A percentile compares a stretch with the other conserved stretches of the same genome.
Evolutionary conservation across 805 yeast genomes (phyloP).

Genomic region (Jamesozyma spencerorum): DNA sequence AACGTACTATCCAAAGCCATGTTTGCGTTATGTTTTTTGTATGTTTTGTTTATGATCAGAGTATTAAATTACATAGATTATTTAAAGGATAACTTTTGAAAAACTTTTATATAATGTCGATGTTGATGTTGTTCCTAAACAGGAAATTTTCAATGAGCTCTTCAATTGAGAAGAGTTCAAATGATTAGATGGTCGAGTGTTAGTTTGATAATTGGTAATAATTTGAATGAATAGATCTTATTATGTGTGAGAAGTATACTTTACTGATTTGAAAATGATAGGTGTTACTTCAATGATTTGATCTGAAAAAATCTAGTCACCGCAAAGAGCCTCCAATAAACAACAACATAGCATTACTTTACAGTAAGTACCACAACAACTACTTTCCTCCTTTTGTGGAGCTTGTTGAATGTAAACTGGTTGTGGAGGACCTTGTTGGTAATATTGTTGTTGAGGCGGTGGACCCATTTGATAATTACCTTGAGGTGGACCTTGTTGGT

Average conservation of each 20-base stretch:
- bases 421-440: conserved; percentile 23
- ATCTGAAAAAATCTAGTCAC: conserved; percentile 2
- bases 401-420: conserved; percentile 26
- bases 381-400: conserved; percentile 17
- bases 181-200: no score
- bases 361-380: conserved; percentile 26
- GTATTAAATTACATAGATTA: no score
- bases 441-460: conserved; percentile 17
- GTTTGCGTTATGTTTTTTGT: background rate
- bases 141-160: background rate
- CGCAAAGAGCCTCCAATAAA: conserved; percentile 21
- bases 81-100: no score
- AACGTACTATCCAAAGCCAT: conserved; percentile 35
- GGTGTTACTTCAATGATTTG: no score
- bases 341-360: conserved; percentile 28
- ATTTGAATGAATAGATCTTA: no score
- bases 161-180: no score
- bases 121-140: no score
- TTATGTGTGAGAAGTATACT: no score
- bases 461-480: conserved; percentile 16
- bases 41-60: no score
- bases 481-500: conserved; percentile 18
- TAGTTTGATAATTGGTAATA: no score
- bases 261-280: no score
- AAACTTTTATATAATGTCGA: no score